Conservation (phyloP, 768 basidiomycete genomes). For the Daedalea quercina region DNA sequence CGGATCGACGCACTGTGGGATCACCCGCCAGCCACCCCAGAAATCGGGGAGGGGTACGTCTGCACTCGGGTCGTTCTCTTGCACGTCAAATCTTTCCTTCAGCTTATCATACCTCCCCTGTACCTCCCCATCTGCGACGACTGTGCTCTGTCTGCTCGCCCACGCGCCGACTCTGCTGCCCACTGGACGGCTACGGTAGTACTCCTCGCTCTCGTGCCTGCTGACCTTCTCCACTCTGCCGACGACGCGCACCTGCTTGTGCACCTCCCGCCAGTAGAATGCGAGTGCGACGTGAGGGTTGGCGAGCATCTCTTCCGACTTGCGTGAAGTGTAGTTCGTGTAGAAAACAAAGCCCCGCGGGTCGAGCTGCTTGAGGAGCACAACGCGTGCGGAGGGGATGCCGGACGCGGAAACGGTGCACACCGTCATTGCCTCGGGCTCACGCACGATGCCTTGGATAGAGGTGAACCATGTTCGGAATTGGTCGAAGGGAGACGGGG, state of each 20-base stretch:
- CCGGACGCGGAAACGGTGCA: slow-evolving; percentile 66
- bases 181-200: slow-evolving; percentile 76
- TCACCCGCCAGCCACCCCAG: slow-evolving; percentile 95
- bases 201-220: slow-evolving; percentile 68
- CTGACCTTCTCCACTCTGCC: slow-evolving; percentile 79
- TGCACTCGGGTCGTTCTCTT: slow-evolving; percentile 31
- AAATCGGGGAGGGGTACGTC: slow-evolving; percentile 78
- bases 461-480: slow-evolving; percentile 85
- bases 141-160: slow-evolving; percentile 84
- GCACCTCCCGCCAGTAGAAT: slow-evolving; percentile 89
- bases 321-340: slow-evolving; percentile 95
- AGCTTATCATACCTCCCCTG: slow-evolving; percentile 51
- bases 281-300: slow-evolving; percentile 80
- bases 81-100: slow-evolving; percentile 48
- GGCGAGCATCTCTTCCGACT: slow-evolving; percentile 69
- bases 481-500: slow-evolving; percentile 69
- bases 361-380: slow-evolving; percentile 90
- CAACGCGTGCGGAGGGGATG: slow-evolving; percentile 82
- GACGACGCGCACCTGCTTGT: slow-evolving; percentile 74
- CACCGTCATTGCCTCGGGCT: slow-evolving; percentile 88
- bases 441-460: slow-evolving; percentile 55
- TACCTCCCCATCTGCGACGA: slow-evolving; percentile 70
- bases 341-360: slow-evolving; percentile 88
- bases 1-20: slow-evolving; percentile 67
- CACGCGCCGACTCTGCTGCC: slow-evolving; percentile 88